phyloP scores from a whole-genome alignment of 2,329 filamentous ascomycete genomes.

The Sporothrix globosa region DNA sequence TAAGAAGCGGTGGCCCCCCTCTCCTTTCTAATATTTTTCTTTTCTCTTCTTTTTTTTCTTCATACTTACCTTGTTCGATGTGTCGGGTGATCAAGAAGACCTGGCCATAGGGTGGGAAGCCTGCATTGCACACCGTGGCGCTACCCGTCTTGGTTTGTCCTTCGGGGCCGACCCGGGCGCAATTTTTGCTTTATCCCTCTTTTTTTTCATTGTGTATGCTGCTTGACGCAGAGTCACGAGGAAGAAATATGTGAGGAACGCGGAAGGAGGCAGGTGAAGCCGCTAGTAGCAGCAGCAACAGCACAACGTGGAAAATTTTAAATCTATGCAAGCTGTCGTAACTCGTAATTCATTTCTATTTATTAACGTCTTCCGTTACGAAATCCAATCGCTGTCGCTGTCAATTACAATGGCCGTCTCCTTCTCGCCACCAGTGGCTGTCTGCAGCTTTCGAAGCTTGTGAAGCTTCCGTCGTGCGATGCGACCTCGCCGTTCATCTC shows the following conservation, averaged over 20 bases:
- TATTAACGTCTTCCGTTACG: neutral
- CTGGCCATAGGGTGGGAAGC: conserved; percentile 40
- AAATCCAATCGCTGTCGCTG: conserved; percentile 28
- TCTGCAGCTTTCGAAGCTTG: neutral
- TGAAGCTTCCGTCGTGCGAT: neutral
- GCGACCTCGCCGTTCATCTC: neutral
- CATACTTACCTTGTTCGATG: conserved; percentile 40
- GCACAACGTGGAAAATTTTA: no score
- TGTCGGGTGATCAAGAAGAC: conserved; percentile 39
- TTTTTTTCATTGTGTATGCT: conserved; percentile 36
- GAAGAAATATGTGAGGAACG: conserved; percentile 26
- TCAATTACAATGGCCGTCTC: conserved; percentile 25
- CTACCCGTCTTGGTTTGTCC: conserved; percentile 39
- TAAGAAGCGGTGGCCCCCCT: neutral
- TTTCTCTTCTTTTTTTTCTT: conserved; percentile 36
- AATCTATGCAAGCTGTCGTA: no score
- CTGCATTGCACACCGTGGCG: conserved; percentile 39
- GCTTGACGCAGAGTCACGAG: conserved; percentile 34
- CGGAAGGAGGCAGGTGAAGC: no score
- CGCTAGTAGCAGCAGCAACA: no score
- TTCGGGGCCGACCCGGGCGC: conserved; percentile 39
- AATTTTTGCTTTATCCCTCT: conserved; percentile 37
- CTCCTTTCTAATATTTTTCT: conserved; percentile 31
- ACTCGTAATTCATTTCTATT: no score
- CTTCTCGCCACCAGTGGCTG: neutral